Evolutionary conservation across 805 yeast species (phyloP).

Genomic region (Starmerella gropengiesseri): DNA sequence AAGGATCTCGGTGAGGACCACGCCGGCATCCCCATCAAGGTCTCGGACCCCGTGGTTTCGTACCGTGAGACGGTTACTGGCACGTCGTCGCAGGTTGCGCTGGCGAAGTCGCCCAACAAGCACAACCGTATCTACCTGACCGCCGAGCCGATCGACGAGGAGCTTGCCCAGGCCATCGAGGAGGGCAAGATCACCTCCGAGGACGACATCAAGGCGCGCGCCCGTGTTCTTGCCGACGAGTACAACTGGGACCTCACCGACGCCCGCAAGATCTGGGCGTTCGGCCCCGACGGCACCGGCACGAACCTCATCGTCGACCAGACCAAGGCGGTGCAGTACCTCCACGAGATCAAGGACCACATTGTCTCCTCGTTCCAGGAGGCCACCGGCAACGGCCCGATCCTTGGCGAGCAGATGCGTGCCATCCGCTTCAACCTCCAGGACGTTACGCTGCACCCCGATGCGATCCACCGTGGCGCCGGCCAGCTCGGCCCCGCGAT

Average conservation of each 20-base stretch:
- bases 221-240: slow-evolving; percentile 97
- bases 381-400: slow-evolving; percentile 99
- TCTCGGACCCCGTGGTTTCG: slow-evolving; percentile 95
- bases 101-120: slow-evolving; percentile 99
- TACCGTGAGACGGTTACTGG: slow-evolving; percentile 97
- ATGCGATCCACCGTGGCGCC: slow-evolving; percentile 99
- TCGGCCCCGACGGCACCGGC: slow-evolving; percentile 99
- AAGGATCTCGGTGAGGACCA: slow-evolving; percentile 94
- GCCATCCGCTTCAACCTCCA: slow-evolving; percentile 93
- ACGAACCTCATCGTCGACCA: slow-evolving; percentile 98
- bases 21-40: slow-evolving; percentile 98
- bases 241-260: slow-evolving; percentile 99
- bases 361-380: slow-evolving; percentile 99
- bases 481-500: slow-evolving; percentile 99
- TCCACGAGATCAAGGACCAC: slow-evolving; percentile 97
- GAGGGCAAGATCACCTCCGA: slow-evolving; percentile 82
- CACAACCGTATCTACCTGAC: slow-evolving; percentile 98
- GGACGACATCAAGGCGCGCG: slow-evolving; percentile 98
- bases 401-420: slow-evolving; percentile 93
- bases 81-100: slow-evolving; percentile 90
- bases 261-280: slow-evolving; percentile 99
- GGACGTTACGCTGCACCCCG: slow-evolving; percentile 99
- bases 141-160: slow-evolving; percentile 95
- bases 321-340: slow-evolving; percentile 99
- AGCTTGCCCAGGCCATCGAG: slow-evolving; percentile 85